phyloP scores from a whole-genome alignment of 805 yeast genomes.

The Wickerhamomyces xylosicus region DNA sequence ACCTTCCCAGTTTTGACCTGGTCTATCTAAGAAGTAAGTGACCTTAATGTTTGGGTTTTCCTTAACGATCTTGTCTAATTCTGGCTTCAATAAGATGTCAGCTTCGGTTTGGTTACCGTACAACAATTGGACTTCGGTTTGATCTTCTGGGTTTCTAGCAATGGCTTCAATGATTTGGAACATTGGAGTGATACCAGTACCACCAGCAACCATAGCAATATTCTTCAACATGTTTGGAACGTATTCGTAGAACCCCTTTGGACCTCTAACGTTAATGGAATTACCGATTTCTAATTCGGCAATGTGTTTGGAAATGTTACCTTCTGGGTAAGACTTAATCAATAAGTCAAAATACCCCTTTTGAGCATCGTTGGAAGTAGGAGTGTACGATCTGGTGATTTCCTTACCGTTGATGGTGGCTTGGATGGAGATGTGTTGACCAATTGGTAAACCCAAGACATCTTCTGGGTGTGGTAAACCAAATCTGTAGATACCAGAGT shows the following conservation, averaged over 20 bases:
- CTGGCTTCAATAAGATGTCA: conserved; percentile 74
- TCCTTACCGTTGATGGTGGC: conserved; percentile 74
- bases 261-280: conserved; percentile 70
- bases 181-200: conserved; percentile 96
- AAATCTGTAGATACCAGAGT: conserved; percentile 76
- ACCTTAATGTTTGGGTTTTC: conserved; percentile 52
- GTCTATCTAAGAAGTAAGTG: conserved; percentile 64
- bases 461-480: conserved; percentile 69
- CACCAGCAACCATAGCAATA: conserved; percentile 91
- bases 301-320: conserved; percentile 71
- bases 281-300: conserved; percentile 73
- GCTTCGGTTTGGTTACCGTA: conserved; percentile 76
- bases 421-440: conserved; percentile 82
- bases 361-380: conserved; percentile 71
- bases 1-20: conserved; percentile 65
- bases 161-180: conserved; percentile 83
- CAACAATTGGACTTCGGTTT: conserved; percentile 61
- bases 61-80: conserved; percentile 57
- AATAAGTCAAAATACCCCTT: conserved; percentile 78
- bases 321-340: conserved; percentile 78
- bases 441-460: conserved; percentile 81
- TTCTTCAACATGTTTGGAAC: conserved; percentile 64
- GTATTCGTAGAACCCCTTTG: conserved; percentile 82
- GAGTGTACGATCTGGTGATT: conserved; percentile 81
- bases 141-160: conserved; percentile 65